Evolutionary conservation across 2,329 filamentous ascomycete genomes (phyloP), one percentile per base, ranked within the genome.

Genomic region (Beauveria sp.): DNA sequence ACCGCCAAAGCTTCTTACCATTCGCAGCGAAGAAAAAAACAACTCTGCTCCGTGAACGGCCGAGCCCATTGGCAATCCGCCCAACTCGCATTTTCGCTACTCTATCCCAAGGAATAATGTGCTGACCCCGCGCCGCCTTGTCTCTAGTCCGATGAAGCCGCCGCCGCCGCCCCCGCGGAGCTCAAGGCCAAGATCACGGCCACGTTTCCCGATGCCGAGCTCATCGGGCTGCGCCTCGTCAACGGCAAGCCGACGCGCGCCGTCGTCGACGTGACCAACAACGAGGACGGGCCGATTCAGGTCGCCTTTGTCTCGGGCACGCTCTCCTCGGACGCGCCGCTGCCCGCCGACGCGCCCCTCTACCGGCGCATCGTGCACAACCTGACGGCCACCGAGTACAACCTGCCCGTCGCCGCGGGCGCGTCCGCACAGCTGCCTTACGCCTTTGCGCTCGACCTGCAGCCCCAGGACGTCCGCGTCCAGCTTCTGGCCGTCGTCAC

Each of bases 221-320:
- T 96, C 76, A 94, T 97, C 68, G 94, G 93, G 69, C 86, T 97
- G 68, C 96, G 96, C 84, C 86, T 97, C 67, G 84, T 97, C 80
- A 99, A 99, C 73, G 91, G 92, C 70, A 87, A 88, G 66, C 85
- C 91, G 47, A 96, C 92, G 65, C 86, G 90, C 74, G 89, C 92
- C 41, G 77, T 96, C 59, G 79, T 99, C 68, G 86, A 91, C 70
- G 81, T 99, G 73, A 84, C 81, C 73, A 99, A 99, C 80, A 81
- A 90, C 64, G 94, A 99, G 77, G 80, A 84, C 14, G 80, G 81
- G 57, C 83, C 92, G 26, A 84, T 99, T 70, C 84, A 82, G 64
- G 80, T 99, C 63, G 82, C 86, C 71, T 83, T 96, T 68, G 77
- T 97, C 51, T 87, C 87, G 50, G 94, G 92, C 65, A 84, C 84